Percentiles rank a stretch among this genome's conserved stretches.
These are phyloP conservation scores for Hsuehochloa calcarea DNA, from an alignment of 176 grass and related monocot genomes.

Conservation along the genomic window DNA sequence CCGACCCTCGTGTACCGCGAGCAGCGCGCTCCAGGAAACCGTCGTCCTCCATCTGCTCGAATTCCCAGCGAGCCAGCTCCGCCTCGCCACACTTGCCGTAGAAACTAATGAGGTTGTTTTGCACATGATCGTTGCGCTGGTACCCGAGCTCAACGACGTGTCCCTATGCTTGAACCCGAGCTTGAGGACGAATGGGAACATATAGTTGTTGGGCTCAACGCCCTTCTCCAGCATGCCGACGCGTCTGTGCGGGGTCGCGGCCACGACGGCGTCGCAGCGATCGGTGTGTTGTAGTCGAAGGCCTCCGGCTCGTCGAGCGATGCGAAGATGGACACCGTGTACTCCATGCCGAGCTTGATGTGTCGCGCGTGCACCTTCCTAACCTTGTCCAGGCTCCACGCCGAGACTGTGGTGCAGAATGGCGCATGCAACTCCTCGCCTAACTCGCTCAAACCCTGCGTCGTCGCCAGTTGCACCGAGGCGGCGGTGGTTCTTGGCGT, in stretches of 20 bases:
- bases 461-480: not conserved
- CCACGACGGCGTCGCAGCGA: constrained; percentile 44
- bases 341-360: constrained; percentile 79
- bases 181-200: constrained; percentile 68
- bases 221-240: constrained; percentile 39
- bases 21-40: constrained; percentile 61
- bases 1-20: constrained; percentile 51
- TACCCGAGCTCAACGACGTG: constrained; percentile 55
- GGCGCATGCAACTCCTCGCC: constrained; percentile 24
- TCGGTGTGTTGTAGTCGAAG: constrained; percentile 84
- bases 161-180: constrained; percentile 38
- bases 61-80: constrained; percentile 38
- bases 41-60: constrained; percentile 37
- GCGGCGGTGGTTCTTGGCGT: constrained; percentile 25
- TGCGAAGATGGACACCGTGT: constrained; percentile 61
- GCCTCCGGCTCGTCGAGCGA: constrained; percentile 52
- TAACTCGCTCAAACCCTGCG: not conserved
- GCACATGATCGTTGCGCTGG: constrained; percentile 45
- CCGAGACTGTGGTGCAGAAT: constrained; percentile 39
- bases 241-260: constrained; percentile 33
- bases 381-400: constrained; percentile 44
- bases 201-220: constrained; percentile 59
- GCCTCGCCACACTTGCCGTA: constrained; percentile 66
- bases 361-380: constrained; percentile 45
- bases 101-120: constrained; percentile 77